phyloP scores from a whole-genome alignment of 257 asterid genomes.

The Knoxia roxburghii region DNA sequence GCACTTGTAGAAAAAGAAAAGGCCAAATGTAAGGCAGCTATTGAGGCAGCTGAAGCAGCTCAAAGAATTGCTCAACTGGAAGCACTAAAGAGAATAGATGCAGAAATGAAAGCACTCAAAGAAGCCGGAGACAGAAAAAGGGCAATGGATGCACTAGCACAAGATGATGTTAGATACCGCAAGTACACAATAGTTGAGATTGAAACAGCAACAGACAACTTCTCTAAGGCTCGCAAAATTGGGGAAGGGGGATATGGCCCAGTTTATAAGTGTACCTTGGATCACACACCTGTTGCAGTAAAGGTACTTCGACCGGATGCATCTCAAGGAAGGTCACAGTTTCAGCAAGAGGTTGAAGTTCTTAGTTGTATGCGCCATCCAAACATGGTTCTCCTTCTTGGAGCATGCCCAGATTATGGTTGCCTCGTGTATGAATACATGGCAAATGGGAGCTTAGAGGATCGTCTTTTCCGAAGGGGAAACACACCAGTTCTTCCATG shows the following conservation, averaged over 20 bases:
- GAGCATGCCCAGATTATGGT: constrained; percentile 97
- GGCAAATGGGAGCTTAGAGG: constrained; percentile 93
- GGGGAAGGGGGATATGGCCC: constrained; percentile 99
- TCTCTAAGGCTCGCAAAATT: constrained; percentile 55
- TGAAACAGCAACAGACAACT: constrained; percentile 70
- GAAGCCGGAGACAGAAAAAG: constrained; percentile 76
- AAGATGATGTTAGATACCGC: constrained; percentile 60
- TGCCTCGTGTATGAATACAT: constrained; percentile 88
- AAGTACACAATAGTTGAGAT: constrained; percentile 75
- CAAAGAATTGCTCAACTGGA: constrained; percentile 85
- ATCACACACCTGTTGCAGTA: constrained; percentile 82
- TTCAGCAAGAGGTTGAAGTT: constrained; percentile 98
- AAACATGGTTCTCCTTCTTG: constrained; percentile 95
- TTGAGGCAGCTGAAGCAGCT: constrained; percentile 88
- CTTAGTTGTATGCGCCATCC: constrained; percentile 89
- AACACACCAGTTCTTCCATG: constrained; percentile 70
- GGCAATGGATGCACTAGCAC: constrained; percentile 48
- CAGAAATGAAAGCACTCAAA: constrained; percentile 63
- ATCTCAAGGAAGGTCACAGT: constrained; percentile 89
- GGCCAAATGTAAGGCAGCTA: constrained; percentile 69
- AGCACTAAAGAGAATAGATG: constrained; percentile 65
- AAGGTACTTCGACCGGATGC: constrained; percentile 97
- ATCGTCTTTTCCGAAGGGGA: constrained; percentile 58
- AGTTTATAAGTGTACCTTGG: constrained; percentile 62
- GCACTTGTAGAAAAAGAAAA: constrained; percentile 75